A percentile compares a stretch with the other conserved stretches of the same genome.
Evolutionary conservation across 768 basidiomycete species (phyloP).

Genomic region (Tubosaeta sp.): DNA sequence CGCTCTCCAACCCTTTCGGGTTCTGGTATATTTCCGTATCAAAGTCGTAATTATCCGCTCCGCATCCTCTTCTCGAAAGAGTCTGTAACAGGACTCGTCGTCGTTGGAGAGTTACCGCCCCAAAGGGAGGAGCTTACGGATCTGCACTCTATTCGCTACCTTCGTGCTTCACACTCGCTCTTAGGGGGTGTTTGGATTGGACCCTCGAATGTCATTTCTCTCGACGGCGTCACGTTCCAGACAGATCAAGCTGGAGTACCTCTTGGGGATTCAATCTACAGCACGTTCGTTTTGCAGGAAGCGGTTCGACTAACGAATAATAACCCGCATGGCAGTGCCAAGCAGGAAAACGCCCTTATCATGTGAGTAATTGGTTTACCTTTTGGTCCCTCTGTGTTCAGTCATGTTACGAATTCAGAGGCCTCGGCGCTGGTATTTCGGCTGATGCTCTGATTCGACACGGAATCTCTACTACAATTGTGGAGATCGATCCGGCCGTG

Average conservation of each 20-base stretch:
- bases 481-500: conserved; percentile 93
- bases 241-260: conserved; percentile 50
- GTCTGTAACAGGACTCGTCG: conserved; percentile 76
- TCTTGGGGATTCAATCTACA: conserved; percentile 79
- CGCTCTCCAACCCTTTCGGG: conserved; percentile 55
- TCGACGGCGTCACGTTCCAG: conserved; percentile 39
- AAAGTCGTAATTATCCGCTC: conserved; percentile 51
- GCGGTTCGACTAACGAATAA: conserved; percentile 67
- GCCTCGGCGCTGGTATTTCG: conserved; percentile 82
- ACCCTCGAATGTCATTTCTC: conserved; percentile 35
- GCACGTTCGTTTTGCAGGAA: conserved; percentile 84
- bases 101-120: conserved; percentile 70
- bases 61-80: conserved; percentile 62
- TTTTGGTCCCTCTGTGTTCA: conserved; percentile 9
- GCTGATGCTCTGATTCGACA: conserved; percentile 71
- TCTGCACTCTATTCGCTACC: conserved; percentile 53
- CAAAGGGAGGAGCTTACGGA: conserved; percentile 29
- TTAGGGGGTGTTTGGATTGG: conserved; percentile 80
- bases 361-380: conserved; percentile 49
- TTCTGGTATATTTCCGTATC: conserved; percentile 47
- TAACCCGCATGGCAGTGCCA: conserved; percentile 35
- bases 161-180: conserved; percentile 62
- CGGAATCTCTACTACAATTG: conserved; percentile 67
- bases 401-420: conserved; percentile 43
- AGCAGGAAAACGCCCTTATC: conserved; percentile 54